Evolutionary conservation across 139 green algal species (phyloP), one percentile per base, ranked within the genome.

Genomic region (Gonium pectorale): DNA sequence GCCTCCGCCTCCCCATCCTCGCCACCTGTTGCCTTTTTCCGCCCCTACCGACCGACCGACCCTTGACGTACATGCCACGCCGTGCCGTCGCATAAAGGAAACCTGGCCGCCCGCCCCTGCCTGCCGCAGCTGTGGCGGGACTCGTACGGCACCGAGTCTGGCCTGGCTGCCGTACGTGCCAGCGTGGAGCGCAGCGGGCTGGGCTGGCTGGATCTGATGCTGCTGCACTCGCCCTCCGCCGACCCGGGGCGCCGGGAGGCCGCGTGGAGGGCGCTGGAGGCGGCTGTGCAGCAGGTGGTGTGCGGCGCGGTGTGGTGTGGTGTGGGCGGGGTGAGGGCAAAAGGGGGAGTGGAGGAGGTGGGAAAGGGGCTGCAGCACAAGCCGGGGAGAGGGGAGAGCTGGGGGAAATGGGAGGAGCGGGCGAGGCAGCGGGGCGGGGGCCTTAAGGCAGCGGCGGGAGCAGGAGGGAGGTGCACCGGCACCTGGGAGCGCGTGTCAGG

Each of bases 201-300:
- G 27, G 17, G 60, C 5, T 88, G 85, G 51, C 56, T 85, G 44
- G 90, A 93, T 69, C 67, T 95, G 22, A 68, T 93, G 62, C 89
- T 95, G 31, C 72, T 96, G 46, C 93, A 96, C 62, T 88, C 56
- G 80, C 66, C 91, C 91, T n/a, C n/a, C 13, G 87, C 88, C 0
- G 69, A 91, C 13, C 77, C 80, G 19, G 60, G 72, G 2, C 35
- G 49, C 6, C 67, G 93, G n/a, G 40, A 67, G 51, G 86, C 92
- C 29, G 92, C 92, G 31, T 96, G 92, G 92, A 62, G 84, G 33
- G 93, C 90, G 7, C 81, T 95, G 51, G 92, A 95, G 70, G 77
- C 80, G 17, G 86, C 85, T 17, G 43, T 72, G n/a, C 26, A 49
- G 29, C 68, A 89, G 85, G 85, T 81, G n/a, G n/a, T n/a, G n/a